These are phyloP conservation scores for Cladosporium halotolerans DNA, from an alignment of 2,329 filamentous ascomycete species.

Conservation along the genomic window DNA sequence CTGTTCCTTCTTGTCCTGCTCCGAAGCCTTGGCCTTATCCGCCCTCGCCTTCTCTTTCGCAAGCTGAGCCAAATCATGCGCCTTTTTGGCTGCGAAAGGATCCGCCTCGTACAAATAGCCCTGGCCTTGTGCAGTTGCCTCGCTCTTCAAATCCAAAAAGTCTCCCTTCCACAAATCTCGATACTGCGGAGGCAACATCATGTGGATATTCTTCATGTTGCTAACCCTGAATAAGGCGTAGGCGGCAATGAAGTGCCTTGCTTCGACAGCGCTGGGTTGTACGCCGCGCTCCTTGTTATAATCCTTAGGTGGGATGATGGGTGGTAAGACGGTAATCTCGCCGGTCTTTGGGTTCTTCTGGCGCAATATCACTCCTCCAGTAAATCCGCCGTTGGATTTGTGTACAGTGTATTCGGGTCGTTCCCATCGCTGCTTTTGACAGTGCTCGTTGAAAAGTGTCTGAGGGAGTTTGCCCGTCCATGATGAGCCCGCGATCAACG, in stretches of 20 bases:
- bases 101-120: slow-evolving; percentile 94
- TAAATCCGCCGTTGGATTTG: slow-evolving; percentile 33
- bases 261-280: slow-evolving; percentile 77
- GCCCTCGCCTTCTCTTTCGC: slow-evolving; percentile 72
- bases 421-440: slow-evolving; percentile 92
- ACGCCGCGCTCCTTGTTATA: slow-evolving; percentile 66
- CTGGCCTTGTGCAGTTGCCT: slow-evolving; percentile 68
- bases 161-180: slow-evolving; percentile 83
- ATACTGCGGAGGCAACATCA: slow-evolving; percentile 87
- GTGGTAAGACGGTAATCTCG: slow-evolving; percentile 66
- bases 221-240: slow-evolving; percentile 87
- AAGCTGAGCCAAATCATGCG: slow-evolving; percentile 71
- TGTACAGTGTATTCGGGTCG: slow-evolving; percentile 81
- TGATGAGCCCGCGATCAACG: slow-evolving; percentile 86
- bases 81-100: slow-evolving; percentile 74
- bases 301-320: slow-evolving; percentile 71
- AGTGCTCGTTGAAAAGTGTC: slow-evolving; percentile 88
- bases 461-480: slow-evolving; percentile 97
- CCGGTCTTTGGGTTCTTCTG: slow-evolving; percentile 73
- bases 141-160: slow-evolving; percentile 74
- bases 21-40: slow-evolving; percentile 54
- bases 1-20: slow-evolving; percentile 56
- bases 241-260: slow-evolving; percentile 85
- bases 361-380: slow-evolving; percentile 74
- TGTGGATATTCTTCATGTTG: slow-evolving; percentile 93